Conservation (phyloP, 805 yeast genomes). For the Nematodospora valgi region DNA sequence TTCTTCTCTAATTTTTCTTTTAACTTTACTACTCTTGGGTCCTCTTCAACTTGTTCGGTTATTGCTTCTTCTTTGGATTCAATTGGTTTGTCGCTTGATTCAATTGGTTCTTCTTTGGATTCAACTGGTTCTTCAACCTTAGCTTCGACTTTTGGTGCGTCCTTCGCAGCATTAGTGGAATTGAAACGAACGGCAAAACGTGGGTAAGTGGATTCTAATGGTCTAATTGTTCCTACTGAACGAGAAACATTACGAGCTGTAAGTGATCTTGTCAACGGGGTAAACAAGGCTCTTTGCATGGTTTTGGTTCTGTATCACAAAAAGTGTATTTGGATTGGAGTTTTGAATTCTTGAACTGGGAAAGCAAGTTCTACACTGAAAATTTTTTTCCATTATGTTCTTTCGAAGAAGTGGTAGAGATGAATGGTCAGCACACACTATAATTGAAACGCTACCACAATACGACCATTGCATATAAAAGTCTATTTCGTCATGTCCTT, state of each 20-base stretch:
- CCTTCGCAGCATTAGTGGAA: constrained; percentile 15
- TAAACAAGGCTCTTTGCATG: constrained; percentile 26
- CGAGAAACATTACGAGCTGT: constrained; percentile 11
- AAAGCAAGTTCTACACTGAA: too few relatives aligned
- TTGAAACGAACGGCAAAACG: constrained; percentile 14
- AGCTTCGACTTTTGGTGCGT: constrained; percentile 12
- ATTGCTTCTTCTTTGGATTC: constrained; percentile 11
- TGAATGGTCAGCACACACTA: not conserved
- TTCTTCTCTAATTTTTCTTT: constrained; percentile 55
- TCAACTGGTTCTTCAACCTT: constrained; percentile 8
- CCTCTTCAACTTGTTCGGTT: constrained; percentile 13
- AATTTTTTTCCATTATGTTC: too few relatives aligned
- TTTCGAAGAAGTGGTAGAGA: too few relatives aligned
- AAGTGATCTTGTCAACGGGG: constrained; percentile 17
- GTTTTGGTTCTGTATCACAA: constrained; percentile 2
- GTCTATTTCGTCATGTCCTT: not conserved
- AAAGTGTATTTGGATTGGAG: too few relatives aligned
- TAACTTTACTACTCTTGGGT: constrained; percentile 26
- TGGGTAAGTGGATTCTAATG: constrained; percentile 1
- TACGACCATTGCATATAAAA: not conserved
- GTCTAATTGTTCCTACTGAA: constrained; percentile 14
- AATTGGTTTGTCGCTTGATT: constrained; percentile 5
- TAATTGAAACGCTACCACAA: not conserved
- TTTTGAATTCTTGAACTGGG: not conserved
- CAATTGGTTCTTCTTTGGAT: constrained; percentile 5